Base-by-base conservation (phyloP, 2,329 filamentous ascomycete species). In the Alternaria sp. region DNA sequence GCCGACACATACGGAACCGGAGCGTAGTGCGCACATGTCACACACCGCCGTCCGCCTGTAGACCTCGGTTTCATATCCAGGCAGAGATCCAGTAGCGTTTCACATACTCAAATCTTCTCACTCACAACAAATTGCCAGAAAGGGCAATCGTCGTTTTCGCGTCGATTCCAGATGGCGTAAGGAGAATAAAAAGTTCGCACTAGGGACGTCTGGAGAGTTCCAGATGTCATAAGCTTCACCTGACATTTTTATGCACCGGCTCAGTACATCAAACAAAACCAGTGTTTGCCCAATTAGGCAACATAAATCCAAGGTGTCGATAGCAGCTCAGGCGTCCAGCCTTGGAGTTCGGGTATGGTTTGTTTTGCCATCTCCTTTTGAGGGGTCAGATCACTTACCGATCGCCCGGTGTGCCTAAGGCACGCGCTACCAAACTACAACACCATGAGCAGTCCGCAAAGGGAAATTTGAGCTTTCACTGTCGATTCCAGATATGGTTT, bases 121-220 rank as follows among this genome's bases (percentile, higher is more conserved):
- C 20, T 12, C 7, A 6, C 14, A 45, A 16, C 11, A 38, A 38
- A 12, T 32, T 50, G 16, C 46, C 46, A 5, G 6, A 50, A 50
- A 5, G 22, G 46, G 46, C 32, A 50, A 38, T 18, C 25, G 9
- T 20, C 6, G 18, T n/a, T n/a, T 11, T 1, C 20, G 34, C 32
- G 36, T 50, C 22, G 46, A 50, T 50, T 50, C 14, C 32, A 27
- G 46, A 50, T 36, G 46, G 46, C 46, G 32, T 38, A 36, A 50
- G 46, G 46, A 50, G 46, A 50, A 27, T 50, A 36, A 50, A 34
- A 36, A 18, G 46, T 50, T 12, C 2, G 32, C 20, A 38, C 46
- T 50, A 50, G 46, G 16, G 30, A 50, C 22, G 46, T 32, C 46
- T 38, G 32, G 14, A 50, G 46, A 50, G 14, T 36, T 50, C 46